phyloP scores from a whole-genome alignment of 2,329 filamentous ascomycete genomes.

The Botrytis byssoidea region DNA sequence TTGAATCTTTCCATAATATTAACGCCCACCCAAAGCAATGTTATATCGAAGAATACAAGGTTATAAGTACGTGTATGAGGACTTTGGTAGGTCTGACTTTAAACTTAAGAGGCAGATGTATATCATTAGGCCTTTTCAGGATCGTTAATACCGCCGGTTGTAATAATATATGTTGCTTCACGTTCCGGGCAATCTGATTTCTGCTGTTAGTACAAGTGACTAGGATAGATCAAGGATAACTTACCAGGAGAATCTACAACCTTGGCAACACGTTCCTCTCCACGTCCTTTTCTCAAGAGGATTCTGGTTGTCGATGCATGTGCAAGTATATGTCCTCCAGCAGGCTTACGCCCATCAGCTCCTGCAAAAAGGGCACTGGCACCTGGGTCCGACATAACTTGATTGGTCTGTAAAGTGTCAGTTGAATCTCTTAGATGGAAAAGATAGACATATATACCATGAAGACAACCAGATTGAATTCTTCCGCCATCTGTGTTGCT shows the following conservation, averaged over 20 bases:
- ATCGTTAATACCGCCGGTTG: slow-evolving; percentile 66
- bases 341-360: slow-evolving; percentile 65
- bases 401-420: slow-evolving; percentile 54
- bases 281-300: slow-evolving; percentile 64
- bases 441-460: slow-evolving; percentile 51
- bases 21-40: background rate
- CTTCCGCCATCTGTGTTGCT: slow-evolving; percentile 64
- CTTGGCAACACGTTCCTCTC: slow-evolving; percentile 69
- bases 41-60: background rate
- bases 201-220: slow-evolving; percentile 5
- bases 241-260: slow-evolving; percentile 65
- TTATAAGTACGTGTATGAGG: background rate
- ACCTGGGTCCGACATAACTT: slow-evolving; percentile 69
- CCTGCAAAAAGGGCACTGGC: slow-evolving; percentile 66
- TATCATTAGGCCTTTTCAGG: slow-evolving; percentile 55
- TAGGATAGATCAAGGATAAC: slow-evolving; percentile 21
- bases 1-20: background rate
- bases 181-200: slow-evolving; percentile 62
- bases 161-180: slow-evolving; percentile 70
- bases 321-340: slow-evolving; percentile 66
- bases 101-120: background rate
- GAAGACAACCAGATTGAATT: slow-evolving; percentile 66
- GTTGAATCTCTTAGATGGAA: background rate
- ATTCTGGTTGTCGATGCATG: slow-evolving; percentile 67
- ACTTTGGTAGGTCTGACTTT: background rate